A percentile compares a stretch with the other conserved stretches of the same genome.
Conservation (phyloP, 2,329 filamentous ascomycete genomes). For the Tolypocladium cylindrosporum region DNA sequence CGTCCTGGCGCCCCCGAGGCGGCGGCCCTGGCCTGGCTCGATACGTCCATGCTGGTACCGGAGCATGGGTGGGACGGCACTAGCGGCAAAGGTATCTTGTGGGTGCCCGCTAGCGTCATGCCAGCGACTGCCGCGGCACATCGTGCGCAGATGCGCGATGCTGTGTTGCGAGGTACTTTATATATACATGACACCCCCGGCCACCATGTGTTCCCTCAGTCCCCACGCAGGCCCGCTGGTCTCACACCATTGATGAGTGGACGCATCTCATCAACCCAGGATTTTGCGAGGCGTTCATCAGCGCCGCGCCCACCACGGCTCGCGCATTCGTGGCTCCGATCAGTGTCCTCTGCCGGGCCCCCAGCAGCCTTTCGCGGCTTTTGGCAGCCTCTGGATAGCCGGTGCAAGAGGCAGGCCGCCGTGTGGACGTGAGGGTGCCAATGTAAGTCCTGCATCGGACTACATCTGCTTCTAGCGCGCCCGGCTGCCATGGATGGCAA, state of each 20-base stretch:
- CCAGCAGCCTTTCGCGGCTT: neutral
- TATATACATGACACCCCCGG: constrained; percentile 21
- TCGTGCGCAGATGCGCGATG: neutral
- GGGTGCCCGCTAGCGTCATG: constrained; percentile 15
- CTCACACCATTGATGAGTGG: constrained; percentile 28
- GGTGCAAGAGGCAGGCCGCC: neutral
- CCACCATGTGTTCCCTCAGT: constrained; percentile 21
- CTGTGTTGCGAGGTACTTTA: constrained; percentile 15
- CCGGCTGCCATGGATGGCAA: neutral
- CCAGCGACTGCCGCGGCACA: constrained; percentile 2
- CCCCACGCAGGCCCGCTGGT: constrained; percentile 26
- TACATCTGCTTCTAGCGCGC: neutral
- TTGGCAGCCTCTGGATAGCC: neutral
- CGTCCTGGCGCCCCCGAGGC: constrained; percentile 25
- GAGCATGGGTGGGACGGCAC: constrained; percentile 26
- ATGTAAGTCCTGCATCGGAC: neutral
- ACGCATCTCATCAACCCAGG: constrained; percentile 27
- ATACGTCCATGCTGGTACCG: constrained; percentile 21
- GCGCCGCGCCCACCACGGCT: constrained; percentile 3
- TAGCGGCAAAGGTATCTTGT: constrained; percentile 14
- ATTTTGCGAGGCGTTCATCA: constrained; percentile 20
- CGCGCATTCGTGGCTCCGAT: neutral
- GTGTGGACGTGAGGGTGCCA: neutral
- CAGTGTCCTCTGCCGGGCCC: neutral
- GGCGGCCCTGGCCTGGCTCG: constrained; percentile 24